Base-by-base conservation (phyloP, 1,284 basidiomycete species). In the Ganoderma meredithae region DNA sequence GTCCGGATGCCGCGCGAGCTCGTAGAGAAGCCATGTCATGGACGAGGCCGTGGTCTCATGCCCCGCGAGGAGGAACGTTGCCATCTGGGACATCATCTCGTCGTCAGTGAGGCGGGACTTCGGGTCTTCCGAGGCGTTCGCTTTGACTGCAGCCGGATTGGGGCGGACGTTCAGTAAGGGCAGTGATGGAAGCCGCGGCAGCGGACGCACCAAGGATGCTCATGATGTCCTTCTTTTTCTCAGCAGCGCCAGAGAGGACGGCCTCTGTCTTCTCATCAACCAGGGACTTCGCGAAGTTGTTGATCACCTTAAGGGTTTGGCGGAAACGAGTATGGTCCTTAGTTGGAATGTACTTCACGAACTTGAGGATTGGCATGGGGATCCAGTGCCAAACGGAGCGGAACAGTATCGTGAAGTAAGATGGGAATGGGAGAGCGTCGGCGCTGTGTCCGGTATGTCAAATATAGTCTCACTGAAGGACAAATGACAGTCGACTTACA, bases 21-120 rank as follows among this genome's bases (percentile, higher is more conserved):
- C 78, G 61, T 77, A 78, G 1, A 79, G 62, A 15, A 76, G 47
- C 74, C 76, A 81, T 0, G 72, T 69, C 15, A 79, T 59, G 4
- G 76, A 67, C 12, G 58, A 66, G 1, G 74, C 68, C 6, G 76
- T 76, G 49, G 44, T 72, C 43, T 66, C 79, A 77, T 22, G 79
- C 76, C 39, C 79, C 70, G 69, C 75, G 15, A 75, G 68, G 9
- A 74, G 69, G 67, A 80, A 64, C 65, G 83, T 82, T 80, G 65
- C 80, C 81, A 90, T 85, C 75, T 89, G 85, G 5, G 86, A 77
- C 4, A 85, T 62, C 44, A 81, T 71, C 66, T 83, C 89, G 27
- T 82, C 83, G 31, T 88, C 83, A 3, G 71, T 82, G 62, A 90
- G 77, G 62, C 79, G 80, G 10, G 78, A 78, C 70, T 81, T 83